Conservation (phyloP, 495 filamentous ascomycete species). For the Neurospora tetrasperma region DNA sequence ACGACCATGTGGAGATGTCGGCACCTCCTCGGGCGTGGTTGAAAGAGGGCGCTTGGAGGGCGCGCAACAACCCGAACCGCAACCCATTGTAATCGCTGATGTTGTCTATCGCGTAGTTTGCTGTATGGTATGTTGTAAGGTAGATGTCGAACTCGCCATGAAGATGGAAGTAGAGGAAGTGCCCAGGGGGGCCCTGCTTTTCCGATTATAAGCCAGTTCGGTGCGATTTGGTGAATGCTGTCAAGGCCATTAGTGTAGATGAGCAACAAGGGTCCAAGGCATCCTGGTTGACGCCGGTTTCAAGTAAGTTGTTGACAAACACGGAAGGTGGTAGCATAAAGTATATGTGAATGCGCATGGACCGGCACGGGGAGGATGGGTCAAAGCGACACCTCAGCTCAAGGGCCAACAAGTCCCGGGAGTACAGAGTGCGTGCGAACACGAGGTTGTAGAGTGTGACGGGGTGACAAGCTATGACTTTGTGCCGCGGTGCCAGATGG, state of each 20-base stretch:
- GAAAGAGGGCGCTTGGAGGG: background rate
- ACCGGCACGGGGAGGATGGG: background rate
- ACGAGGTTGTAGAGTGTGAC: background rate
- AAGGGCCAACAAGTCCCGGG: background rate
- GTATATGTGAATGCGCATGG: background rate
- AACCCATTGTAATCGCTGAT: slow-evolving; percentile 9
- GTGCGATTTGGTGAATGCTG: background rate
- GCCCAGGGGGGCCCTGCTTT: background rate
- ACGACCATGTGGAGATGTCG: background rate
- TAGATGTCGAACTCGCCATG: background rate
- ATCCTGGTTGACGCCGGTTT: background rate
- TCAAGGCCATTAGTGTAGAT: background rate
- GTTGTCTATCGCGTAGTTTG: background rate
- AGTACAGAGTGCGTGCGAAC: background rate
- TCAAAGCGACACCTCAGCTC: background rate
- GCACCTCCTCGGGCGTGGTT: background rate
- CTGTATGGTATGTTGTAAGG: background rate
- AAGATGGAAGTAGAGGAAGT: background rate
- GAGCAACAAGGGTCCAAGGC: background rate
- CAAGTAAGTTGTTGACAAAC: background rate
- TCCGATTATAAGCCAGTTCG: background rate
- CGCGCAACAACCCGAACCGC: slow-evolving; percentile 12
- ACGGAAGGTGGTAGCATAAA: background rate
- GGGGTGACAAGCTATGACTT: background rate
- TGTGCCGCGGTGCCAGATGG: background rate